These are phyloP conservation scores for Trichophyton verrucosum DNA, from an alignment of 2,329 filamentous ascomycete species.

Conservation along the genomic window DNA sequence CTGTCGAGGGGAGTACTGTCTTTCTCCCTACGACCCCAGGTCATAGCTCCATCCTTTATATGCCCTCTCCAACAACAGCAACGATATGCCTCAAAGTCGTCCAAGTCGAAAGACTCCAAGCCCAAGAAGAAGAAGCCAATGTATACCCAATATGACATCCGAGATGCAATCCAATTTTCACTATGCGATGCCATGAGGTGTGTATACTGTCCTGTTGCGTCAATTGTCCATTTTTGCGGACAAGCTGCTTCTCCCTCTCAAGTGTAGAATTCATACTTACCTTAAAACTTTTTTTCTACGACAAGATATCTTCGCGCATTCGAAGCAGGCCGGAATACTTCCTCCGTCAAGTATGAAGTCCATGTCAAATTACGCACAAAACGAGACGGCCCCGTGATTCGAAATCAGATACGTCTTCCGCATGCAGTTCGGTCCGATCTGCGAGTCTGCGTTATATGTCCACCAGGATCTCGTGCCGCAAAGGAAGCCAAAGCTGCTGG, in stretches of 20 bases:
- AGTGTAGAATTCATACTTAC: neutral
- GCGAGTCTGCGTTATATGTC: slow-evolving; percentile 79
- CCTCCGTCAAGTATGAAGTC: slow-evolving; percentile 73
- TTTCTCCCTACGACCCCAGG: slow-evolving; percentile 10
- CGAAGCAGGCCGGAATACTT: slow-evolving; percentile 72
- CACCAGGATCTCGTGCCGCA: slow-evolving; percentile 63
- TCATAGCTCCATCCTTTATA: slow-evolving; percentile 10
- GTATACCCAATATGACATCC: slow-evolving; percentile 52
- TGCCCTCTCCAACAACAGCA: slow-evolving; percentile 14
- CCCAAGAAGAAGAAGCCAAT: slow-evolving; percentile 46
- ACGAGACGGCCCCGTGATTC: slow-evolving; percentile 75
- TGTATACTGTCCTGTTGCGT: neutral
- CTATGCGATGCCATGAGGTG: slow-evolving; percentile 86
- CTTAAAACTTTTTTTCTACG: slow-evolving; percentile 10
- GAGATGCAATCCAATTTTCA: slow-evolving; percentile 58
- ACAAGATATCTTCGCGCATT: slow-evolving; percentile 75
- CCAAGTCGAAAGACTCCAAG: slow-evolving; percentile 10
- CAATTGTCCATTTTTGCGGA: neutral
- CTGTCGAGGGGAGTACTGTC: slow-evolving; percentile 11
- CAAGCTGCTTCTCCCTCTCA: neutral
- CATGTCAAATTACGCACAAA: slow-evolving; percentile 69
- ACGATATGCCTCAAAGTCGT: slow-evolving; percentile 8
- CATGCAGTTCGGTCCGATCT: slow-evolving; percentile 81
- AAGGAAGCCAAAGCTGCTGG: slow-evolving; percentile 64
- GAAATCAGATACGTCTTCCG: slow-evolving; percentile 76